Evolutionary conservation across 345 rosid genomes (phyloP).

Genomic region (Anacardium occidentale): DNA sequence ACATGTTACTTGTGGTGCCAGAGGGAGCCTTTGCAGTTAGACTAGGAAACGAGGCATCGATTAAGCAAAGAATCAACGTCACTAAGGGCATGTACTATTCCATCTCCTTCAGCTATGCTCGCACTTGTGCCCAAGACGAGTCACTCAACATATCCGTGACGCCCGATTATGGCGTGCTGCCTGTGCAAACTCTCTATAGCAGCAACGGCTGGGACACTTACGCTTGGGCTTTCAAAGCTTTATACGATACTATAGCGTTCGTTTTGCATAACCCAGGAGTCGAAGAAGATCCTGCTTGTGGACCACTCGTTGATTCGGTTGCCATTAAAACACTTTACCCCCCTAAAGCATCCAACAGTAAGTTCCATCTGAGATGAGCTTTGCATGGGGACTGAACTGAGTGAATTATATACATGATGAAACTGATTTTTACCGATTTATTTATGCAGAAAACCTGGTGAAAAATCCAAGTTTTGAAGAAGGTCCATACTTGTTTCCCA

Average conservation of each 20-base stretch:
- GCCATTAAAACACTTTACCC: slow-evolving; percentile 60
- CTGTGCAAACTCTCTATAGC: slow-evolving; percentile 74
- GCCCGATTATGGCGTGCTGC: slow-evolving; percentile 67
- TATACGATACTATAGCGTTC: slow-evolving; percentile 36
- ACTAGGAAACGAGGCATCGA: slow-evolving; percentile 83
- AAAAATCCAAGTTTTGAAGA: slow-evolving; percentile 79
- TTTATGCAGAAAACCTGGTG: slow-evolving; percentile 53
- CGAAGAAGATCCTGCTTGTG: slow-evolving; percentile 87
- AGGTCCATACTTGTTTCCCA: slow-evolving; percentile 75
- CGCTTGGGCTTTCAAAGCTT: slow-evolving; percentile 70
- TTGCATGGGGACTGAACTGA: too few relatives aligned
- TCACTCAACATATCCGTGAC: slow-evolving; percentile 64
- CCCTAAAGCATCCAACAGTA: slow-evolving; percentile 57
- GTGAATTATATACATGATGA: too few relatives aligned
- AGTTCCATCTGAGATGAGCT: slow-evolving; percentile 9
- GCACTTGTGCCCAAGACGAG: slow-evolving; percentile 91
- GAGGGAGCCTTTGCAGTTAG: slow-evolving; percentile 74
- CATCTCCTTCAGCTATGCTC: slow-evolving; percentile 77
- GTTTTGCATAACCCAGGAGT: slow-evolving; percentile 79
- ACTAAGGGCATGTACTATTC: slow-evolving; percentile 55
- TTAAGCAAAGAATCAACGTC: slow-evolving; percentile 58
- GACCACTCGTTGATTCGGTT: slow-evolving; percentile 74
- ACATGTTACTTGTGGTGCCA: slow-evolving; percentile 88
- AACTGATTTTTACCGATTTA: not conserved
- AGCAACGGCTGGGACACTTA: slow-evolving; percentile 81